Conservation (phyloP, 148 eudicot genomes). For the Drosera capensis region DNA sequence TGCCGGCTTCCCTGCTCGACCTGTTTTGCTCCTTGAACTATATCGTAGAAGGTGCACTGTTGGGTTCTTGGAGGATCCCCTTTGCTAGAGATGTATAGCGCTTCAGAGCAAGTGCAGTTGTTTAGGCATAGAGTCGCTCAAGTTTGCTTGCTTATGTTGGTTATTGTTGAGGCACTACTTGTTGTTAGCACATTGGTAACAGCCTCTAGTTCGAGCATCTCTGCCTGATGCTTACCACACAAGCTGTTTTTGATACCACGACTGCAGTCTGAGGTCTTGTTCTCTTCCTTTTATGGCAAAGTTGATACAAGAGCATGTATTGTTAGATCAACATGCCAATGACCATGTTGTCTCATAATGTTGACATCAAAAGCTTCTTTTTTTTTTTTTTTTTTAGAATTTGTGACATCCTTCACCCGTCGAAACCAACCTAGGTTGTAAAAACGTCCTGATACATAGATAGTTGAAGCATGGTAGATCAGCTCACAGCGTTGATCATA, state of each 20-base stretch:
- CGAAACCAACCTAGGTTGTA: too few species aligned
- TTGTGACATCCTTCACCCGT: too few species aligned
- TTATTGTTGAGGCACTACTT: slow-evolving; percentile 5
- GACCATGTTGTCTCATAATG: too few species aligned
- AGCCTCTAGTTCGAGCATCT: slow-evolving; percentile 54
- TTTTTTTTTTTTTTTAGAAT: too few species aligned
- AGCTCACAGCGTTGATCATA: too few species aligned
- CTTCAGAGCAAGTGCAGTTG: slow-evolving; percentile 62
- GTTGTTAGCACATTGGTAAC: slow-evolving; percentile 36
- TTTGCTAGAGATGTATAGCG: slow-evolving; percentile 18
- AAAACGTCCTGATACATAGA: too few species aligned
- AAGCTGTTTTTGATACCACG: slow-evolving; percentile 9
- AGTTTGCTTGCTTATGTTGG: slow-evolving; percentile 16
- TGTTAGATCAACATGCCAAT: slow-evolving; percentile 44
- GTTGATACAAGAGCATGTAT: slow-evolving; percentile 51
- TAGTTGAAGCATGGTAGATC: too few species aligned
- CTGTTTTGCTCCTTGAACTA: slow-evolving; percentile 48
- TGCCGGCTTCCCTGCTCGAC: slow-evolving; percentile 16
- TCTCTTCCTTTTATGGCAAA: slow-evolving; percentile 8
- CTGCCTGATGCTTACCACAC: slow-evolving; percentile 23
- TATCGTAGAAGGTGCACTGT: slow-evolving; percentile 43
- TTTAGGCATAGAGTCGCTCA: slow-evolving; percentile 38
- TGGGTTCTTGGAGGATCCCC: background rate
- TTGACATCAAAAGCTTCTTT: too few species aligned
- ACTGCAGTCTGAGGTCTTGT: slow-evolving; percentile 20